Evolutionary conservation across 106 monocot genomes (phyloP).

Genomic region (Dendrobium catenatum): DNA sequence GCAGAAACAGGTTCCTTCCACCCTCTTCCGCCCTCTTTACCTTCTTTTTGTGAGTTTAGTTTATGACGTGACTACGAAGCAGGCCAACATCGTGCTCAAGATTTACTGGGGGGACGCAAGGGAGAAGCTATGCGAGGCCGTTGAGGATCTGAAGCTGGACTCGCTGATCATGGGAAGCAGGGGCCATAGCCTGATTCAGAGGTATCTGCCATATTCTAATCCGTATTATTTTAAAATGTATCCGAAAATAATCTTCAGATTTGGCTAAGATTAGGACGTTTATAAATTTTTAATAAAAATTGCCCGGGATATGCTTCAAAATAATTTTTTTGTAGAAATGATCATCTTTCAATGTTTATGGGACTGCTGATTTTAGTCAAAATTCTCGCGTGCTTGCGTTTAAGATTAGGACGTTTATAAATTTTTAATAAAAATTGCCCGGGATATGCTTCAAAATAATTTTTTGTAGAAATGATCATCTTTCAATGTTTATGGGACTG

Average conservation of each 20-base stretch:
- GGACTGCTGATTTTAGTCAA: not conserved
- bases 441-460: not conserved
- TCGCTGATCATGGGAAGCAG: slow-evolving; percentile 78
- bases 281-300: not conserved
- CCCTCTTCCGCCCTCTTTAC: not conserved
- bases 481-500: not conserved
- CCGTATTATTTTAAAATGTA: not conserved
- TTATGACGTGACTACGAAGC: not conserved
- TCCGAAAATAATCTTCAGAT: not conserved
- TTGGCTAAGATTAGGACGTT: not conserved
- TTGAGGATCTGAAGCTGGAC: slow-evolving; percentile 52
- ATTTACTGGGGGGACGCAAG: slow-evolving; percentile 84
- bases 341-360: not conserved
- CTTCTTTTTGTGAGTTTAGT: not conserved
- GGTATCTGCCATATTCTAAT: slow-evolving; percentile 20
- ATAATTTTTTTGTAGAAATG: not conserved
- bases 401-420: not conserved
- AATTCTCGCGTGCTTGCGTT: no score
- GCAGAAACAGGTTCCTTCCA: slow-evolving; percentile 40
- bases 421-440: not conserved
- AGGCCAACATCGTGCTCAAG: slow-evolving; percentile 58
- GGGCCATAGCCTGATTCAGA: slow-evolving; percentile 48
- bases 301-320: not conserved
- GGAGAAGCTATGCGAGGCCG: slow-evolving; percentile 64
- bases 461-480: not conserved